Conservation (phyloP, 495 filamentous ascomycete genomes). For the Diplogelasinospora grovesii region DNA sequence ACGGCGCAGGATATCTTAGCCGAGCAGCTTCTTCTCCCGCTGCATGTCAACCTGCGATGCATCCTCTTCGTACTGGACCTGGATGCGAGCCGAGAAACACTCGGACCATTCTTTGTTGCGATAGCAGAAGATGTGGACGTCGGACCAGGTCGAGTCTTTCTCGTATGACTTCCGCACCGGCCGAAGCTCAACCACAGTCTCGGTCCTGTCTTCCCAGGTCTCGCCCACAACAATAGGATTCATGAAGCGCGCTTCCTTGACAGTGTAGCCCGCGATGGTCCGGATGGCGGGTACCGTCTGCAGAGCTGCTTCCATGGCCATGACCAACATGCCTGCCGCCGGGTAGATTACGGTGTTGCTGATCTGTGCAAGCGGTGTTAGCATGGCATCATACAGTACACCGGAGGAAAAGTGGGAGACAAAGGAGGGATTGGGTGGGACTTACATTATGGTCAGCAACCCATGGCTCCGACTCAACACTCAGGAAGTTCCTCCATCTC, state of each 20-base stretch:
- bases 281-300: neutral
- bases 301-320: constrained; percentile 42
- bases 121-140: constrained; percentile 18
- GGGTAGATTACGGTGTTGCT: constrained; percentile 42
- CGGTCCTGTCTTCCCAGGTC: constrained; percentile 20
- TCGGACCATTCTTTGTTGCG: constrained; percentile 20
- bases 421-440: no score
- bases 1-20: no score
- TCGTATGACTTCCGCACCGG: constrained; percentile 17
- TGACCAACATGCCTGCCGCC: constrained; percentile 46
- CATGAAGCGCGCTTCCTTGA: constrained; percentile 30
- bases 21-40: no score
- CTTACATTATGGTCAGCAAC: constrained; percentile 39
- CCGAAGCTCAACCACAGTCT: constrained; percentile 25
- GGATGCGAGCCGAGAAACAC: constrained; percentile 25
- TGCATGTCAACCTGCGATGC: no score
- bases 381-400: no score
- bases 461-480: constrained; percentile 39
- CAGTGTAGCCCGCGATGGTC: constrained; percentile 26
- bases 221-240: constrained; percentile 27
- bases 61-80: constrained; percentile 27
- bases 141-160: constrained; percentile 17
- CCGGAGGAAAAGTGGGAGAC: no score
- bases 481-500: constrained; percentile 38
- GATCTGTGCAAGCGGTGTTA: no score